phyloP scores from a whole-genome alignment of 2,329 filamentous ascomycete species.

The Waltergamsia citrina region DNA sequence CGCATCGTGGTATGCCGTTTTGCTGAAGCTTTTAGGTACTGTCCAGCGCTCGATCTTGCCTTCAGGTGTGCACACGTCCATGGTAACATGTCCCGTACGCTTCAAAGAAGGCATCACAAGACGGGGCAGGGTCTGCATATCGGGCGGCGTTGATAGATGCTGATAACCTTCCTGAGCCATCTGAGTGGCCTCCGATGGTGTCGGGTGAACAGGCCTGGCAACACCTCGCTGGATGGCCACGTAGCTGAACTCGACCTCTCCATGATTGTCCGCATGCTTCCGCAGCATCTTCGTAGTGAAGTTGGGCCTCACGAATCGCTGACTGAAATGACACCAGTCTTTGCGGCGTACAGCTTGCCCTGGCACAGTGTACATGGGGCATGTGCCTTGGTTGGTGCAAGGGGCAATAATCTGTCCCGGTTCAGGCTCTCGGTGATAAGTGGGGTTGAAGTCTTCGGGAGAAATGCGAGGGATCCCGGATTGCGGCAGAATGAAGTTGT shows the following conservation, averaged over 20 bases:
- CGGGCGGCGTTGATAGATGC: slow-evolving; percentile 27
- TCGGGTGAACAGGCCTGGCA: slow-evolving; percentile 9
- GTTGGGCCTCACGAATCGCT: slow-evolving; percentile 75
- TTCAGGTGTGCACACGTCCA: slow-evolving; percentile 83
- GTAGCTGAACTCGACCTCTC: slow-evolving; percentile 88
- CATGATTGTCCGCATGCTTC: slow-evolving; percentile 65
- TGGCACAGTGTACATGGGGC: slow-evolving; percentile 75
- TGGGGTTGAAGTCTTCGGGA: slow-evolving; percentile 28
- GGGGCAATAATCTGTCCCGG: slow-evolving; percentile 58
- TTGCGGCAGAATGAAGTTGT: slow-evolving; percentile 56
- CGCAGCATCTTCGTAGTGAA: slow-evolving; percentile 73
- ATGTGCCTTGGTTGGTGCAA: slow-evolving; percentile 82
- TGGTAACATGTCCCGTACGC: slow-evolving; percentile 73
- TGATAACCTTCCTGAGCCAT: slow-evolving; percentile 68
- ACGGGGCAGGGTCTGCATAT: slow-evolving; percentile 67
- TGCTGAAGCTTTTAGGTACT: slow-evolving; percentile 71
- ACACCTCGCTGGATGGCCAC: slow-evolving; percentile 74
- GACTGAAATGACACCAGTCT: slow-evolving; percentile 85
- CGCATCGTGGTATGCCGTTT: slow-evolving; percentile 81
- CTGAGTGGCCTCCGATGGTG: slow-evolving; percentile 38
- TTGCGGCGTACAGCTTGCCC: slow-evolving; percentile 67
- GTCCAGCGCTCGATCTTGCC: slow-evolving; percentile 90
- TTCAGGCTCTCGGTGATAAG: slow-evolving; percentile 36
- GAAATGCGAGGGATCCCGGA: slow-evolving; percentile 22
- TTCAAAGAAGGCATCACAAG: slow-evolving; percentile 76